Evolutionary conservation across 169 alveolate genomes (phyloP).

Genomic region (Plasmodium relictum): DNA sequence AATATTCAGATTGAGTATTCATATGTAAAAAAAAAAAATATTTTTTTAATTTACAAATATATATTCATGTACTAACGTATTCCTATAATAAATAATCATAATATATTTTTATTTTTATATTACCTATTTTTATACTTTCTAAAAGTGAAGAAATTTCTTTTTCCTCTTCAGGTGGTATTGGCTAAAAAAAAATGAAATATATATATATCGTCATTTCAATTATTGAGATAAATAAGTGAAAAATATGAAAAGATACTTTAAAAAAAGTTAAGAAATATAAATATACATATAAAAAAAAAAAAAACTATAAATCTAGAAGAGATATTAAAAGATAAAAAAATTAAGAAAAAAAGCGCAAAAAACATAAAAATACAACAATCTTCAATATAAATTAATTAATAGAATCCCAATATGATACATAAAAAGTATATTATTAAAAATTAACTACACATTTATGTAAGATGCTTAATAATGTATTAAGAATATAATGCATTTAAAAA

Average conservation of each 20-base stretch:
- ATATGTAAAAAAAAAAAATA: not conserved
- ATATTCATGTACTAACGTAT: not conserved
- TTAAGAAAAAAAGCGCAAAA: not conserved
- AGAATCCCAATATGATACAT: no score
- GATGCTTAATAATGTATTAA: not conserved
- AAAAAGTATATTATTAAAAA: no score
- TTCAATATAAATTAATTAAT: no score
- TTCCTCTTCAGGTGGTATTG: slow-evolving; percentile 75
- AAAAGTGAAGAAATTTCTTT: slow-evolving; percentile 71
- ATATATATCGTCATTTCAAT: not conserved
- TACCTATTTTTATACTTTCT: slow-evolving; percentile 77
- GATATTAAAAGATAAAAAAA: no score
- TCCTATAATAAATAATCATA: not conserved
- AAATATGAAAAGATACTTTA: not conserved
- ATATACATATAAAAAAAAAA: no score
- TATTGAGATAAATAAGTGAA: not conserved
- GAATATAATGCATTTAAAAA: not conserved
- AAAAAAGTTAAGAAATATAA: not conserved
- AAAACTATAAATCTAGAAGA: no score
- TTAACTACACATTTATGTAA: not conserved
- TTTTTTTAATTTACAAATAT: no score
- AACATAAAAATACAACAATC: no score
- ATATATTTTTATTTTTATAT: not conserved
- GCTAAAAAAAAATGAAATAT: slow-evolving; percentile 34
- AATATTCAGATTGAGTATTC: no score